Percentiles rank a stretch among this genome's conserved stretches.
phyloP scores from a whole-genome alignment of 1,284 basidiomycete species.

The Boletus sp. region DNA sequence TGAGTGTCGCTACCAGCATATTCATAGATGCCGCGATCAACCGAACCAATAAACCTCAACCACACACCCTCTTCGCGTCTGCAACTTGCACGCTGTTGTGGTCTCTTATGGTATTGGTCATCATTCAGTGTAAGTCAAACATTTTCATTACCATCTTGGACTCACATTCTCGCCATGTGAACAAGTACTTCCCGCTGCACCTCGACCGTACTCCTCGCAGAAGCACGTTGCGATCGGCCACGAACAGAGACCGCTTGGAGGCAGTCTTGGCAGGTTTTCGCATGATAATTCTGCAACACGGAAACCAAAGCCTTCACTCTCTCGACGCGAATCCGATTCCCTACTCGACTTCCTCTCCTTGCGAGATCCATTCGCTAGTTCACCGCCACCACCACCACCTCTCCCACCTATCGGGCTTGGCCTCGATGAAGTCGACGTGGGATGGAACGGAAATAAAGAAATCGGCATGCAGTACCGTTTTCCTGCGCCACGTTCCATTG shows the following conservation, averaged over 20 bases:
- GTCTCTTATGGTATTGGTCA: constrained; percentile 20
- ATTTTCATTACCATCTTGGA: not conserved
- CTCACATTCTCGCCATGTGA: constrained; percentile 1
- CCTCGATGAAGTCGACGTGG: constrained; percentile 29
- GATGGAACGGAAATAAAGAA: constrained; percentile 24
- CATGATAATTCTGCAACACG: constrained; percentile 2
- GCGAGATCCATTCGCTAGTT: constrained; percentile 33
- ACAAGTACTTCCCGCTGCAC: constrained; percentile 24
- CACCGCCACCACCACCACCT: constrained; percentile 31
- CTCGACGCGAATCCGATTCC: constrained; percentile 27
- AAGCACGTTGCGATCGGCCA: not conserved
- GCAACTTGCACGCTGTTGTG: constrained; percentile 26
- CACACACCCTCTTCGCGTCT: constrained; percentile 16
- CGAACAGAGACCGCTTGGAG: constrained; percentile 1
- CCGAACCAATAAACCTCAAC: not conserved
- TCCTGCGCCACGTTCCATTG: constrained; percentile 30
- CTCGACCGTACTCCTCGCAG: constrained; percentile 7
- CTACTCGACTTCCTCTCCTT: constrained; percentile 33
- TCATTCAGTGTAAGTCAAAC: constrained; percentile 25
- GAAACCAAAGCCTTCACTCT: constrained; percentile 22
- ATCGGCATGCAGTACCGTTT: constrained; percentile 32
- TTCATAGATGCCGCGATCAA: not conserved
- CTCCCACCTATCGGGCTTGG: constrained; percentile 26
- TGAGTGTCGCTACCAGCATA: constrained; percentile 20
- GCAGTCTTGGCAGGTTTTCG: not conserved